Evolutionary conservation across 345 rosid genomes (phyloP).

Genomic region (Capsella bursapastoris): DNA sequence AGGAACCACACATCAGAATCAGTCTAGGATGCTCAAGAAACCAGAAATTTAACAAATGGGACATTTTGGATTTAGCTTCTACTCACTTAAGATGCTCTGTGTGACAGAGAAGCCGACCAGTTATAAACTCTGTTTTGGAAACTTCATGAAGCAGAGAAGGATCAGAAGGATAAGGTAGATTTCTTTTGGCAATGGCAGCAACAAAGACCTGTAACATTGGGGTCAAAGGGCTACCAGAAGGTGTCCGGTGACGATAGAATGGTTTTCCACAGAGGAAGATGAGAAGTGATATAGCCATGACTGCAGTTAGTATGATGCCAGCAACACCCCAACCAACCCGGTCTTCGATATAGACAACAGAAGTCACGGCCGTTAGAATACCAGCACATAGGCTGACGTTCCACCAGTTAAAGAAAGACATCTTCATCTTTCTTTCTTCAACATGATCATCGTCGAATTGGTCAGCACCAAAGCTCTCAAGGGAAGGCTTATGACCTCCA

Average conservation of each 20-base stretch:
- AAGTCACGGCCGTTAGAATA: constrained; percentile 73
- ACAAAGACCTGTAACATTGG: constrained; percentile 82
- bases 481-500: constrained; percentile 93
- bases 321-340: constrained; percentile 81
- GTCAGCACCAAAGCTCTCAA: constrained; percentile 98
- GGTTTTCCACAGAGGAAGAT: constrained; percentile 74
- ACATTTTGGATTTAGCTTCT: constrained; percentile 1
- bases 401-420: constrained; percentile 99
- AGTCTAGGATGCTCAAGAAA: neutral
- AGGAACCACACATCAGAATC: neutral
- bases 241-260: constrained; percentile 65
- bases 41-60: neutral
- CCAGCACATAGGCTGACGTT: constrained; percentile 74
- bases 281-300: constrained; percentile 66
- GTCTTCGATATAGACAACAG: constrained; percentile 76
- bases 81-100: constrained; percentile 71
- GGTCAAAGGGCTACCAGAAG: constrained; percentile 81
- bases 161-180: constrained; percentile 59
- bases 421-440: constrained; percentile 73
- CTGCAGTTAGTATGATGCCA: constrained; percentile 57
- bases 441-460: constrained; percentile 84
- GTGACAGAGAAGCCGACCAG: constrained; percentile 66
- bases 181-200: constrained; percentile 77
- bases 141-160: constrained; percentile 60
- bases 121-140: constrained; percentile 42